These are phyloP conservation scores for Senecio squalidus DNA, from an alignment of 140 eudicot species.

Conservation along the genomic window DNA sequence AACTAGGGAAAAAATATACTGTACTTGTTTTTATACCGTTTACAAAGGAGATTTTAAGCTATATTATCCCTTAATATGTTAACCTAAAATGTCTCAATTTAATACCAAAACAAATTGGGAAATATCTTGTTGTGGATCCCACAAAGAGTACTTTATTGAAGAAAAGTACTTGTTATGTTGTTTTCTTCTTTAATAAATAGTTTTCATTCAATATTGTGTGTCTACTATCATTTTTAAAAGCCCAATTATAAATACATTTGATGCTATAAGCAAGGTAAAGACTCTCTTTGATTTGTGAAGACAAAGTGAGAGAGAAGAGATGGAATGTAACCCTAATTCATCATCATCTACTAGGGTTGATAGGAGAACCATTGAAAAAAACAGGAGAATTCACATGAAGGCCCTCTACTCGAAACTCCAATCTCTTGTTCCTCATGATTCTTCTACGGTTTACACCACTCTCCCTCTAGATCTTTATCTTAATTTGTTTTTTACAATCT, in stretches of 20 bases:
- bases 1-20: too few species aligned
- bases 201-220: constrained; percentile 13
- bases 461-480: constrained; percentile 17
- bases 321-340: constrained; percentile 58
- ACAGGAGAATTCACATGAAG: constrained; percentile 75
- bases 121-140: constrained; percentile 20
- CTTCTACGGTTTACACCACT: constrained; percentile 44
- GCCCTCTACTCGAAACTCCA: constrained; percentile 57
- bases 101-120: too few species aligned
- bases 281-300: not conserved
- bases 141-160: constrained; percentile 15
- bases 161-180: not conserved
- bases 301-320: not conserved
- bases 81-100: too few species aligned
- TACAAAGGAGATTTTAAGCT: too few species aligned
- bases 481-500: not conserved
- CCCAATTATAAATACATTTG: not conserved
- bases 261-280: not conserved
- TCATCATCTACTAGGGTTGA: constrained; percentile 49
- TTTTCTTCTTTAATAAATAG: constrained; percentile 21
- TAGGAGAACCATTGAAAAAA: constrained; percentile 68
- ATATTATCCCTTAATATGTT: too few species aligned
- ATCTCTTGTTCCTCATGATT: constrained; percentile 54
- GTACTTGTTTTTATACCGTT: too few species aligned
- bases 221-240: constrained; percentile 9